Percentiles rank a stretch among this genome's conserved stretches.
Conservation (phyloP, 345 rosid species). For the Balakata baccata region DNA sequence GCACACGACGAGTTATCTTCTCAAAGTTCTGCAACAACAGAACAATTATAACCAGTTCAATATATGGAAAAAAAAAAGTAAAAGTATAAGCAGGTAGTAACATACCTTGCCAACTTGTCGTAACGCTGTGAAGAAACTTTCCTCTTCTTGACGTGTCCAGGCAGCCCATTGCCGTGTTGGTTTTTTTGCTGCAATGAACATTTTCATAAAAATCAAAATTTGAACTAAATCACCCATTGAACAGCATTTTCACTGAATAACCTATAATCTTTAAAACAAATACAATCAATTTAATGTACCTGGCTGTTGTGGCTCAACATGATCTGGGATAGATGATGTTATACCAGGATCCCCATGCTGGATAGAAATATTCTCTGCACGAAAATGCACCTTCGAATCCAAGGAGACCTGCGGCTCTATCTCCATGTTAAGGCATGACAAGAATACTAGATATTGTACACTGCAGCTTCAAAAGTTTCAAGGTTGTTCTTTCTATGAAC, state of each 20-base stretch:
- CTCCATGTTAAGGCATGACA: constrained; percentile 40
- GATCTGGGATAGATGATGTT: constrained; percentile 35
- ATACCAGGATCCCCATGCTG: constrained; percentile 43
- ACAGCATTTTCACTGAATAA: constrained; percentile 9
- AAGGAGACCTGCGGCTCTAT: constrained; percentile 36
- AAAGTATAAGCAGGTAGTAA: constrained; percentile 14
- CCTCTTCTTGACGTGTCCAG: constrained; percentile 99
- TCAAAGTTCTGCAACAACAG: constrained; percentile 72
- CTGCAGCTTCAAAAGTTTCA: constrained; percentile 18
- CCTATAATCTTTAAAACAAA: background rate
- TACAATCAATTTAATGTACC: constrained; percentile 46
- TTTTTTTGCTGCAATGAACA: constrained; percentile 56
- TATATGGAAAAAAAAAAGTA: constrained; percentile 6
- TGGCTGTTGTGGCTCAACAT: constrained; percentile 43
- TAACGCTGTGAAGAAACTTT: constrained; percentile 91
- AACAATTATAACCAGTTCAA: constrained; percentile 11
- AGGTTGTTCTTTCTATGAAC: constrained; percentile 12
- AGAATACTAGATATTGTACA: constrained; percentile 24
- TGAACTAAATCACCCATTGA: constrained; percentile 1
- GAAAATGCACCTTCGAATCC: constrained; percentile 32
- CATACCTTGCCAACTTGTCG: constrained; percentile 98
- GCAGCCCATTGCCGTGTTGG: constrained; percentile 99
- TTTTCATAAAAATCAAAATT: constrained; percentile 1
- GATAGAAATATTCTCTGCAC: constrained; percentile 34
- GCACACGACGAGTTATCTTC: constrained; percentile 92